Base-by-base conservation (phyloP, 2,329 filamentous ascomycete species). In the Fusarium nematophilum region DNA sequence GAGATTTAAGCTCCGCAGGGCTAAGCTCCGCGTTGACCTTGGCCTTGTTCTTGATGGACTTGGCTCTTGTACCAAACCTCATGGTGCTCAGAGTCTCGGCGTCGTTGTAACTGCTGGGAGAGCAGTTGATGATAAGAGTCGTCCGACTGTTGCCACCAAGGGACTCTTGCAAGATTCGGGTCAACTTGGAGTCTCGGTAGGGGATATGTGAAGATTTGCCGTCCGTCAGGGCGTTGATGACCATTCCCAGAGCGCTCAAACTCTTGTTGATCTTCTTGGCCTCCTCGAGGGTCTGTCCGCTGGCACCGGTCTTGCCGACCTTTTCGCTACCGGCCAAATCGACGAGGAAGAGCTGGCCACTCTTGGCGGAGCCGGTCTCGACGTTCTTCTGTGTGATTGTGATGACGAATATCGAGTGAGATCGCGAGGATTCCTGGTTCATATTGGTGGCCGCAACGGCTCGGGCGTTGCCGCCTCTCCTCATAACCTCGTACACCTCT, bases 181-280 rank as follows among this genome's bases (percentile, higher is more conserved):
- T 99, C 71, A 99, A 88, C 77, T 98, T 98, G 39, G 94, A 98
- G 79, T 99, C 95, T 83, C 95, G 90, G 77, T 98, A 99, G 1
- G 95, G 95, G 64, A 99, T 86, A 72, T 98, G 93, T 38, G 90
- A 93, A 34, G 93, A 97, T 90, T 96, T 97, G 73, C 93, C 94
- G 75, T 98, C 95, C 3, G 95, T 97, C 69, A 99, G 81, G 48
- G 93, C 88, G 78, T 98, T 98, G 83, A 99, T 99, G 79, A 98
- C 95, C 93, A 97, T 98, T 70, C 95, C 95, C 57, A 99, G 84
- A 50, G 95, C 93, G 79, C 93, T 97, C 81, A 99, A 85, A 83
- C 93, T 97, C 85, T 98, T 98, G 85, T 99, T 99, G 85, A 99
- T 99, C 84, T 99, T 99, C 84, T 98, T 98, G 58, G 95, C 95